A percentile compares a stretch with the other conserved stretches of the same genome.
Conservation (phyloP, 2,329 filamentous ascomycete genomes). For the Aspergillus sp. region DNA sequence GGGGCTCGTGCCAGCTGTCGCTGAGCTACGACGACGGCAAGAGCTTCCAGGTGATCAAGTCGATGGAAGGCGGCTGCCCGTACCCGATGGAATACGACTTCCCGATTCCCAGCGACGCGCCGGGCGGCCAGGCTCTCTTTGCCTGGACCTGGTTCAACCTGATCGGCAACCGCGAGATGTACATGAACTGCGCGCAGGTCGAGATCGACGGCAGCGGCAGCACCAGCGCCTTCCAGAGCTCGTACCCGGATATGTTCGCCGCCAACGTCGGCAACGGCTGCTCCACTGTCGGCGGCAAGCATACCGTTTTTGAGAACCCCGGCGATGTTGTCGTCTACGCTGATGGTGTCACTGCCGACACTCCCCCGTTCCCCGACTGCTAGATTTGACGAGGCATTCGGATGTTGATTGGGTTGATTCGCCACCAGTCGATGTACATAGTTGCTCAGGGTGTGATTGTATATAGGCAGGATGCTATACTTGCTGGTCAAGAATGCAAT, state of each 20-base stretch:
- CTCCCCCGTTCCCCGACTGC: constrained; percentile 4
- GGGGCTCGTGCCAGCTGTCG: constrained; percentile 64
- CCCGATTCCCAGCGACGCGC: constrained; percentile 52
- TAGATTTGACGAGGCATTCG: no score
- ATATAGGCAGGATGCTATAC: no score
- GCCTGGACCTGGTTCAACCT: constrained; percentile 68
- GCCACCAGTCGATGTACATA: no score
- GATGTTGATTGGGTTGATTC: no score
- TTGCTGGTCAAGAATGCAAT: no score
- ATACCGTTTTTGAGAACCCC: constrained; percentile 6
- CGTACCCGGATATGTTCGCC: constrained; percentile 6
- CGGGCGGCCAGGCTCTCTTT: constrained; percentile 50
- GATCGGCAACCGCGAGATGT: constrained; percentile 66
- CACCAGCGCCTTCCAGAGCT: constrained; percentile 2
- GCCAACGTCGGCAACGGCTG: constrained; percentile 8
- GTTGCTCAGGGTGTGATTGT: no score
- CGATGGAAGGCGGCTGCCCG: constrained; percentile 47
- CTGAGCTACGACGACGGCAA: constrained; percentile 60
- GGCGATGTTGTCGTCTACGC: constrained; percentile 6
- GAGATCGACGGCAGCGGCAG: constrained; percentile 39
- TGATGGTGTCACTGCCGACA: constrained; percentile 1
- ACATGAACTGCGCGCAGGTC: constrained; percentile 68
- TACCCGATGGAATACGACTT: constrained; percentile 48
- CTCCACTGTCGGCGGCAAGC: constrained; percentile 4
- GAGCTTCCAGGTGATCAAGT: constrained; percentile 57